Base-by-base conservation (phyloP, 371 early-diverging fungal genomes). In the Mucor saturninus region DNA sequence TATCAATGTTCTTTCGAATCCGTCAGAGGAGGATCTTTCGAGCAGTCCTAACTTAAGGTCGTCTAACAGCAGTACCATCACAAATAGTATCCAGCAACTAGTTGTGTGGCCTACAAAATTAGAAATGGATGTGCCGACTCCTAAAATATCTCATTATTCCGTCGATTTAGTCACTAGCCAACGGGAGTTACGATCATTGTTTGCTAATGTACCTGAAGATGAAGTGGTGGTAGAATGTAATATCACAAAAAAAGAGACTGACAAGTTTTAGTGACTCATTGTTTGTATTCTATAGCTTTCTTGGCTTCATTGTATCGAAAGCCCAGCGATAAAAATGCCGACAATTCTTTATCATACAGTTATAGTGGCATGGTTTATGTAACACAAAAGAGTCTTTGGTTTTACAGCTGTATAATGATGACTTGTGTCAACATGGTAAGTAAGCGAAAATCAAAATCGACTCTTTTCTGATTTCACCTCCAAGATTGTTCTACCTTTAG, bases 191-290 rank as follows among this genome's bases (percentile, higher is more conserved):
- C 59, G 76, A 26, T 57, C 56, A 10, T 8, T 74, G 2, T 81
- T 81, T 55, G 57, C 46, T 2, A 58, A 70, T 55, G 78, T 81
- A 6, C 71, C 74, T 7, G 11, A 38, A 6, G 53, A 64, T 42
- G 81, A 81, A 59, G 59, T 74, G 4, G 81, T 81, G 3, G 30
- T 81, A 8, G 75, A 81, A 62, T 68, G 79, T 79, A 65, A 60
- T 56, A 43, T 49, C 39, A 46, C n/a, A 6, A 15, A 26, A 26
- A 39, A 14, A 21, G 21, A 21, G 21, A 21, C 21, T 0, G 21
- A 21, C 21, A 21, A 21, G 21, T 21, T 21, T 21, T 46, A 43
- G 5, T 45, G 15, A 40, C 55, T 49, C 30, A 14, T 45, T 32
- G 2, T 48, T 11, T 43, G 14, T n/a, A n/a, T n/a, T 14, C 10